phyloP scores from a whole-genome alignment of 2,329 filamentous ascomycete genomes.

The Fusarium decemcellulare region DNA sequence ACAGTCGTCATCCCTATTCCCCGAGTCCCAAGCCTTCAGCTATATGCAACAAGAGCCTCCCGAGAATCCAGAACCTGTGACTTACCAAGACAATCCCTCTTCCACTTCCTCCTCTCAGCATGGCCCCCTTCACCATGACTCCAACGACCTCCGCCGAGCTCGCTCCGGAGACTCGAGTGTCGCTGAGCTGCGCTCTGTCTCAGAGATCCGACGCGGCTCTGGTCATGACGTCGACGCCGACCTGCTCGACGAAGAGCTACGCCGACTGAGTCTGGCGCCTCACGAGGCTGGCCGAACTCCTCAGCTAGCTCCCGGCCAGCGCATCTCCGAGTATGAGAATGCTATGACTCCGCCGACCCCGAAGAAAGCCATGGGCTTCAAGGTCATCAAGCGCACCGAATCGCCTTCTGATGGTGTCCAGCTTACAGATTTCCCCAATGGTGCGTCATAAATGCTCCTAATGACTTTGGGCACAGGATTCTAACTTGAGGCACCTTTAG shows the following conservation, averaged over 20 bases:
- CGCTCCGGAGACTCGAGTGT: conserved; percentile 52
- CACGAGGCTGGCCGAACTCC: conserved; percentile 47
- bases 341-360: conserved; percentile 64
- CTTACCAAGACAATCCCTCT: conserved; percentile 54
- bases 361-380: conserved; percentile 67
- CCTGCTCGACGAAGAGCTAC: conserved; percentile 65
- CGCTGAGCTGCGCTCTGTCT: conserved; percentile 54
- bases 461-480: neutral
- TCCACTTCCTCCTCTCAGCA: conserved; percentile 62
- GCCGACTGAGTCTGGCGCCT: conserved; percentile 63
- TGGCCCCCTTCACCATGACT: conserved; percentile 67
- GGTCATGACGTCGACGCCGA: conserved; percentile 56
- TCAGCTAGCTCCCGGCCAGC: conserved; percentile 60
- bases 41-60: conserved; percentile 76
- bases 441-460: conserved; percentile 62
- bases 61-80: conserved; percentile 61
- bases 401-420: conserved; percentile 57
- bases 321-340: conserved; percentile 74
- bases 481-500: conserved; percentile 61
- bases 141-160: conserved; percentile 54
- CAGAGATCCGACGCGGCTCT: conserved; percentile 45
- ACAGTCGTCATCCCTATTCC: conserved; percentile 60
- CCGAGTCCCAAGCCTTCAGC: conserved; percentile 58
- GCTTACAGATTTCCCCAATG: conserved; percentile 81
- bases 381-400: conserved; percentile 65